Conservation (phyloP, 768 basidiomycete species). For the Fibroporia radiculosa region DNA sequence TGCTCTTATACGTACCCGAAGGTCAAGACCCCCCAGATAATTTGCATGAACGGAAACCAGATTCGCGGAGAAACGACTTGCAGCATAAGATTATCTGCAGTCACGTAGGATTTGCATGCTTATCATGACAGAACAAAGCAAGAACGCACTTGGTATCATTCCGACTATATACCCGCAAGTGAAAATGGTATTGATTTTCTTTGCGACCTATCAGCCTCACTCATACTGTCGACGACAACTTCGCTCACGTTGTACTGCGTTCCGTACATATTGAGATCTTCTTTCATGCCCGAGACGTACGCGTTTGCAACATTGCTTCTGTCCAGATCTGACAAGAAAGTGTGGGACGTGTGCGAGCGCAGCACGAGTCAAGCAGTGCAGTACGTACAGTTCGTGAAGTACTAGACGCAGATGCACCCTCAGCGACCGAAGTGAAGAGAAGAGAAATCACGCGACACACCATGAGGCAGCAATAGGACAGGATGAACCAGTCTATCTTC, state of each 20-base stretch:
- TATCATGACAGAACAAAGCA: neutral
- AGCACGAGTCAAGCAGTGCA: slow-evolving; percentile 64
- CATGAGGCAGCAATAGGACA: slow-evolving; percentile 69
- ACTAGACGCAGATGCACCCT: neutral
- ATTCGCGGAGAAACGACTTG: slow-evolving; percentile 56
- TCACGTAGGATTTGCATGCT: neutral
- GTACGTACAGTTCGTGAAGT: neutral
- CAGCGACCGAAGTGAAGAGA: neutral
- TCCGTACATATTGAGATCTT: slow-evolving; percentile 59
- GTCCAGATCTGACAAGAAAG: slow-evolving; percentile 43
- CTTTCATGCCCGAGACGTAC: slow-evolving; percentile 74
- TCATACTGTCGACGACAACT: too few relatives aligned
- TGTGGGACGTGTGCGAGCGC: neutral
- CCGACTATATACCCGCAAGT: slow-evolving; percentile 72
- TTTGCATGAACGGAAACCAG: slow-evolving; percentile 60
- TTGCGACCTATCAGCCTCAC: neutral
- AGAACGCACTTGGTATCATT: slow-evolving; percentile 54
- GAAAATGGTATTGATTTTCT: slow-evolving; percentile 65
- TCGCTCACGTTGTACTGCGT: slow-evolving; percentile 53
- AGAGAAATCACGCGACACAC: slow-evolving; percentile 22
- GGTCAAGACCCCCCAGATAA: slow-evolving; percentile 59
- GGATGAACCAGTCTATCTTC: slow-evolving; percentile 59
- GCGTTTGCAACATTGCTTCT: slow-evolving; percentile 65
- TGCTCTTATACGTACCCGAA: too few relatives aligned
- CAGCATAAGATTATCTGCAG: slow-evolving; percentile 55